Evolutionary conservation across 2,329 filamentous ascomycete species (phyloP), one percentile per base, ranked within the genome.

Genomic region (Penicillium sp.): DNA sequence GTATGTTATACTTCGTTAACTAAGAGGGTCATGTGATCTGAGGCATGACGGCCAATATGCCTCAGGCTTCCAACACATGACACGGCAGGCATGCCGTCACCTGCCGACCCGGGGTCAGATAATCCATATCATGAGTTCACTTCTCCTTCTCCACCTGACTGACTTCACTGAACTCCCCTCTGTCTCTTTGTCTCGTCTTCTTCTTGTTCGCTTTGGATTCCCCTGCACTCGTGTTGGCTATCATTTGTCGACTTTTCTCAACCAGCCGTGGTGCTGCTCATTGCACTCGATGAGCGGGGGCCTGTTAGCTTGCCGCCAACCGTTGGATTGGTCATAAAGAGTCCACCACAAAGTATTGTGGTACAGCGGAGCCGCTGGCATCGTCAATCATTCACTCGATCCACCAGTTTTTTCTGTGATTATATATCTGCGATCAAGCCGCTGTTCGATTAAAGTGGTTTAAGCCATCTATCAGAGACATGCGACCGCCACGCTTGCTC

Each of bases 401-500:
- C 50, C 37, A 58, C 49, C 43, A n/a, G 16, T 16, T 25, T 37
- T 19, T 50, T 5, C 37, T 28, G 37, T 11, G 7, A 16, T 31
- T 31, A 36, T 28, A 53, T 40, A 17, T 25, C 26, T 41, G n/a
- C 26, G 28, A 22, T n/a, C 9, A 36, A 41, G 4, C 22, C 30
- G 25, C 42, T 57, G 12, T 44, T 41, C 45, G 42, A 12, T 47
- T 38, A 28, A 48, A 19, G 46, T 41, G 52, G 26, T 26, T 50
- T 16, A 14, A 35, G 12, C 11, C 37, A 41, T 46, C 48, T 55
- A 48, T 47, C 56, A 67, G 72, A 52, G 43, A 61, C 50, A 80
- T 80, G 78, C 75, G 77, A 65, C 76, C 77, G 43, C 75, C 76
- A 66, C 77, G 75, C 46, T 68, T 80, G 42, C 66, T 80, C 43